Percentiles rank a stretch among this genome's conserved stretches.
Evolutionary conservation across 805 yeast species (phyloP).

Genomic region (Ogataea thermomethanolica): DNA sequence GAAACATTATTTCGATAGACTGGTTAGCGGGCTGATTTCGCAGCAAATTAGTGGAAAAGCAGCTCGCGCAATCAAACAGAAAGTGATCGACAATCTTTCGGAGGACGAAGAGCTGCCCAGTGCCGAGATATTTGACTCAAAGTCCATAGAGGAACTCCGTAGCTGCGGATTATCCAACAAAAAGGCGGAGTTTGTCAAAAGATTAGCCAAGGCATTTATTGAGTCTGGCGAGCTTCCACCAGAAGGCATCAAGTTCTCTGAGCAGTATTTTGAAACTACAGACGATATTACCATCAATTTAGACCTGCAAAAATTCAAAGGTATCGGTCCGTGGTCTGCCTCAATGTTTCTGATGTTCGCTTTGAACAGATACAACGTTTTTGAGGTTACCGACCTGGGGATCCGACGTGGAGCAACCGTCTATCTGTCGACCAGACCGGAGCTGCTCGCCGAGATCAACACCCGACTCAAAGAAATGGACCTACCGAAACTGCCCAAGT

Average conservation of each 20-base stretch:
- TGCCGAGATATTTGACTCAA: constrained; percentile 43
- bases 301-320: constrained; percentile 44
- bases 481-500: constrained; percentile 4
- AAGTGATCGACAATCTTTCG: constrained; percentile 22
- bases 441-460: constrained; percentile 43
- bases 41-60: constrained; percentile 83
- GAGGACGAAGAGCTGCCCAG: constrained; percentile 41
- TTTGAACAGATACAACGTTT: constrained; percentile 61
- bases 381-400: constrained; percentile 79
- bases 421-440: constrained; percentile 55
- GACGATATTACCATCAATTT: constrained; percentile 15
- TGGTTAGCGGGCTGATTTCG: constrained; percentile 52
- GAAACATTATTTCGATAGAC: constrained; percentile 38
- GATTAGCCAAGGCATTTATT: constrained; percentile 51
- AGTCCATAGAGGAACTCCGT: constrained; percentile 47
- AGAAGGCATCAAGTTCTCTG: constrained; percentile 15
- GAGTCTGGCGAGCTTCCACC: constrained; percentile 20
- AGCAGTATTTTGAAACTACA: constrained; percentile 17
- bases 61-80: constrained; percentile 58
- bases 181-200: constrained; percentile 61
- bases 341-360: constrained; percentile 82
- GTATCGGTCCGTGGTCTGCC: constrained; percentile 84
- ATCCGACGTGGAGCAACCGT: constrained; percentile 74
- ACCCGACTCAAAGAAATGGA: constrained; percentile 28
- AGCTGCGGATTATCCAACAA: constrained; percentile 65